These are phyloP conservation scores for Russula olivacea DNA, from an alignment of 768 basidiomycete genomes.

Conservation along the genomic window DNA sequence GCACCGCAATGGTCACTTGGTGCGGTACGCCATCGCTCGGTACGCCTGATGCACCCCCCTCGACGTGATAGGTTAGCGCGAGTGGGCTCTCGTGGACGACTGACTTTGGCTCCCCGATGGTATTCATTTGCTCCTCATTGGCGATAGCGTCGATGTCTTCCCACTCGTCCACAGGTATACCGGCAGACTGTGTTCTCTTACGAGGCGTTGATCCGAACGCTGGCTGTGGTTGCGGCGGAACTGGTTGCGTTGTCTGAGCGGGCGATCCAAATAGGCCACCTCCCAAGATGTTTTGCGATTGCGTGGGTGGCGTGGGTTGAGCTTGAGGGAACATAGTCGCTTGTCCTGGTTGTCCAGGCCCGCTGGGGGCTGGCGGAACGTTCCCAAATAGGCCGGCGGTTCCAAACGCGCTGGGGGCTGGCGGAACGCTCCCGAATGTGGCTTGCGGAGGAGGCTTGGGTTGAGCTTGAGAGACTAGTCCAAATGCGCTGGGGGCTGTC, in stretches of 20 bases:
- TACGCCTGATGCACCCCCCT: conserved; percentile 45
- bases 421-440: no score
- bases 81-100: conserved; percentile 49
- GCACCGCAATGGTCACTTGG: conserved; percentile 46
- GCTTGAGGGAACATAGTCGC: background rate
- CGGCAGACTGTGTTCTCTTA: no score
- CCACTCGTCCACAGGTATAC: background rate
- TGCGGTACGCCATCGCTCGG: conserved; percentile 52
- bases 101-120: conserved; percentile 35
- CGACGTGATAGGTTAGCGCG: conserved; percentile 46
- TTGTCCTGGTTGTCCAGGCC: no score
- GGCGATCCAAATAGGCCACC: background rate
- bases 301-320: background rate
- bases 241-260: background rate
- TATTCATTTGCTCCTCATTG: background rate
- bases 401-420: no score
- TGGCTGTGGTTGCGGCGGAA: background rate
- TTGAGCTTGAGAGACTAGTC: background rate
- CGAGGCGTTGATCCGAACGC: no score
- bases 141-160: background rate
- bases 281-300: background rate
- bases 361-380: no score
- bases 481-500: no score
- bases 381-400: no score
- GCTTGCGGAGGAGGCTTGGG: background rate